Percentiles rank a stretch among this genome's conserved stretches.
These are phyloP conservation scores for Trichophyton rubrum DNA, from an alignment of 2,329 filamentous ascomycete species.

Conservation along the genomic window DNA sequence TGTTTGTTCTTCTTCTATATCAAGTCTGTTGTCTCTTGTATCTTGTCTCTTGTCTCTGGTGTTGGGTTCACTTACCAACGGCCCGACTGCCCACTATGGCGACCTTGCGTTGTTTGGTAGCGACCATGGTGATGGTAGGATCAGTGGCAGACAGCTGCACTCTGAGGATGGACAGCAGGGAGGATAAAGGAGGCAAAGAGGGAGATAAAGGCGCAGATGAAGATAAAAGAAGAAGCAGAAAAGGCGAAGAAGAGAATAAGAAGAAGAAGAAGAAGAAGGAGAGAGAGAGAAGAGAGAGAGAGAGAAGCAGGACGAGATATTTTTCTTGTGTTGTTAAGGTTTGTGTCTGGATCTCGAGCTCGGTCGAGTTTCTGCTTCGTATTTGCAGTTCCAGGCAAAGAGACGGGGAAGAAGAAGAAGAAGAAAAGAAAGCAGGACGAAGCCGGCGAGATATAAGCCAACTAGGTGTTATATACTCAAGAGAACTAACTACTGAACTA, in stretches of 20 bases:
- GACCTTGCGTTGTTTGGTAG: conserved; percentile 82
- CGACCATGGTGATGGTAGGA: conserved; percentile 43
- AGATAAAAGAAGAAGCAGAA: background rate
- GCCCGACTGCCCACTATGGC: conserved; percentile 91
- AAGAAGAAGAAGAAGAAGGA: background rate
- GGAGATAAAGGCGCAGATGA: background rate
- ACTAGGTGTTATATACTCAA: background rate
- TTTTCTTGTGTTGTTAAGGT: background rate
- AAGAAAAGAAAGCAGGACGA: background rate
- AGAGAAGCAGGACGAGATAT: background rate
- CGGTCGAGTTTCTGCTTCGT: background rate
- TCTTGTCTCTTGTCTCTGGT: background rate
- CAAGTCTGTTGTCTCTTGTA: background rate
- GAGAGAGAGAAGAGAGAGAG: background rate
- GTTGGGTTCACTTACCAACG: conserved; percentile 50
- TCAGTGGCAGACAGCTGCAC: background rate
- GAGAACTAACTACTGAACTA: too few species aligned
- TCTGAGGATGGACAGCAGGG: background rate
- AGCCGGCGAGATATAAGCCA: background rate
- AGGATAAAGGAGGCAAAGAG: background rate
- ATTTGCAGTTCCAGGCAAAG: background rate
- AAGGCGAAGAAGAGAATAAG: background rate
- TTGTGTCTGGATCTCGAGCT: background rate
- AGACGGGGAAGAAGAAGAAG: background rate
- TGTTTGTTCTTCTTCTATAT: background rate